Percentiles rank a stretch among this genome's conserved stretches.
Conservation (phyloP, 73 alveolate genomes). For the Loxodes magnus region DNA sequence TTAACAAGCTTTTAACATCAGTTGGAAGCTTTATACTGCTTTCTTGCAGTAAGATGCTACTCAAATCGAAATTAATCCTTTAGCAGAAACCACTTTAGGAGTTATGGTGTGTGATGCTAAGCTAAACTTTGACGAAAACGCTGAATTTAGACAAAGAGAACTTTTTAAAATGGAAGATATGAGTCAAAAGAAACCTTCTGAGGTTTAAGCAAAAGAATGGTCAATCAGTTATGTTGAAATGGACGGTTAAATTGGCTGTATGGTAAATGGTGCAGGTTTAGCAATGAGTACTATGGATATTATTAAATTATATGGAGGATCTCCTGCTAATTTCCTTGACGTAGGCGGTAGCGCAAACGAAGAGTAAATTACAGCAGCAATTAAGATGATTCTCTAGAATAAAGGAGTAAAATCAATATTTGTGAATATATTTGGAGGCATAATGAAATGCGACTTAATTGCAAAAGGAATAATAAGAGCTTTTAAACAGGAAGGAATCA, state of each 20-base stretch:
- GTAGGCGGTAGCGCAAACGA: constrained; percentile 90
- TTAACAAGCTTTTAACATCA: constrained; percentile 16
- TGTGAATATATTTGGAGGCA: constrained; percentile 91
- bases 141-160: constrained; percentile 70
- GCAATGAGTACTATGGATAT: constrained; percentile 96
- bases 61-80: constrained; percentile 71
- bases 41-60: constrained; percentile 59
- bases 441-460: constrained; percentile 50
- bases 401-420: constrained; percentile 77
- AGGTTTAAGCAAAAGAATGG: constrained; percentile 46
- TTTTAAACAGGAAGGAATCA: constrained; percentile 33
- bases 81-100: constrained; percentile 49
- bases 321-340: constrained; percentile 94
- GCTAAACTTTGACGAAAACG: constrained; percentile 81
- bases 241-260: constrained; percentile 81
- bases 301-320: constrained; percentile 64
- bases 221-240: constrained; percentile 53
- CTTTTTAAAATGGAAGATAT: constrained; percentile 51
- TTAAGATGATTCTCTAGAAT: constrained; percentile 45
- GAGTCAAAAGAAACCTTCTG: constrained; percentile 60
- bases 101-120: constrained; percentile 59
- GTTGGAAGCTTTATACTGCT: constrained; percentile 16
- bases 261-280: constrained; percentile 97
- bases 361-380: constrained; percentile 53
- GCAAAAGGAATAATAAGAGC: constrained; percentile 74